Conservation (phyloP, 176 grass and related monocot species). For the Oryza brachyantha region DNA sequence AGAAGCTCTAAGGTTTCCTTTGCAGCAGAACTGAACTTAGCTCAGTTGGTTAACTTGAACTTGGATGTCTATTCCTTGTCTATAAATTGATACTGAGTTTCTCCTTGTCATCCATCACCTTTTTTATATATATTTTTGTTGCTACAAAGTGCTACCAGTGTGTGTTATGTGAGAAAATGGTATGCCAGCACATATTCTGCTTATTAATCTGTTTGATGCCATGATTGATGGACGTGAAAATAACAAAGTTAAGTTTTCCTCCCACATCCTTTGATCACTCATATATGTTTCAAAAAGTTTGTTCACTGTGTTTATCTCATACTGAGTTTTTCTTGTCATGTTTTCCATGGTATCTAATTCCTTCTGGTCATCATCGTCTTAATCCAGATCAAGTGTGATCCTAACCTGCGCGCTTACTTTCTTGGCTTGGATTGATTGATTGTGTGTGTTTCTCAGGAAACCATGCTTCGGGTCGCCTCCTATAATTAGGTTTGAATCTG, state of each 20-base stretch:
- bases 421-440: no score
- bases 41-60: not conserved
- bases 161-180: not conserved
- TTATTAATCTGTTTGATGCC: not conserved
- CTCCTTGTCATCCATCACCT: not conserved
- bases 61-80: not conserved
- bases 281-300: not conserved
- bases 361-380: no score
- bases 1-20: not conserved
- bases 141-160: not conserved
- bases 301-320: not conserved
- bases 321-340: conserved; percentile 10
- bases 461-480: no score
- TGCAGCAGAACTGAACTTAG: not conserved
- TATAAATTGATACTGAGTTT: not conserved
- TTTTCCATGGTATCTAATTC: conserved; percentile 72
- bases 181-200: not conserved
- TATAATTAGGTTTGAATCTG: no score
- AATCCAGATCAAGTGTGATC: no score
- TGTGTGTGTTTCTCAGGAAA: no score
- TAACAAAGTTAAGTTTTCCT: not conserved
- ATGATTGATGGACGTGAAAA: not conserved
- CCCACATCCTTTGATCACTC: not conserved
- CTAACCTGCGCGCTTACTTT: no score
- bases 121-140: not conserved